Evolutionary conservation across 2,329 filamentous ascomycete genomes (phyloP).

Genomic region (Talaromyces sp.): DNA sequence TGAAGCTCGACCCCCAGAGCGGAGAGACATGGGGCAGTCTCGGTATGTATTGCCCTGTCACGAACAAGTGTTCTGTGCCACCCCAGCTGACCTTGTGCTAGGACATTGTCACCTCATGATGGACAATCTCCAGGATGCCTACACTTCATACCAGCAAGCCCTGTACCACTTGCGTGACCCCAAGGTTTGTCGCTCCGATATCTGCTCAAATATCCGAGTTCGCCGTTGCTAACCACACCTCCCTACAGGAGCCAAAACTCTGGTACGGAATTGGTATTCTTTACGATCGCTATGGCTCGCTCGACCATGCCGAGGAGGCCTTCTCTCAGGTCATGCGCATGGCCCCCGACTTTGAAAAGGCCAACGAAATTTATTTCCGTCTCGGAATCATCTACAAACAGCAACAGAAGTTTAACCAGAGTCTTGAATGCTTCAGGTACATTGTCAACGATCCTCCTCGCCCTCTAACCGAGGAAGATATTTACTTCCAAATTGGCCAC

Average conservation of each 20-base stretch:
- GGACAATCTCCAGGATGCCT: slow-evolving; percentile 94
- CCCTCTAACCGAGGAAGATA: slow-evolving; percentile 92
- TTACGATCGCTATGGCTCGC: slow-evolving; percentile 91
- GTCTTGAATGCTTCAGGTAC: slow-evolving; percentile 98
- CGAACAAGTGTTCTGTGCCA: slow-evolving; percentile 4
- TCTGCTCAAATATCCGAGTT: neutral
- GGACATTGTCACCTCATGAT: slow-evolving; percentile 99
- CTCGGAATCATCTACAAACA: slow-evolving; percentile 99
- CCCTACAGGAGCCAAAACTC: slow-evolving; percentile 75
- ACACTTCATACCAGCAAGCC: slow-evolving; percentile 93
- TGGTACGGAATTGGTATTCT: slow-evolving; percentile 99
- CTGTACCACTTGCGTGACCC: slow-evolving; percentile 88
- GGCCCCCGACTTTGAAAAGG: slow-evolving; percentile 96
- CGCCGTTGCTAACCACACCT: slow-evolving; percentile 11
- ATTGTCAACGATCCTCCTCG: slow-evolving; percentile 90
- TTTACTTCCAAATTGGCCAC: slow-evolving; percentile 99
- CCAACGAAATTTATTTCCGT: slow-evolving; percentile 97
- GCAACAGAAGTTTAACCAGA: slow-evolving; percentile 87
- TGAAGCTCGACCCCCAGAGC: slow-evolving; percentile 83
- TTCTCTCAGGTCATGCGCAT: slow-evolving; percentile 99
- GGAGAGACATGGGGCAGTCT: slow-evolving; percentile 96
- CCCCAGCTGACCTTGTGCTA: slow-evolving; percentile 30
- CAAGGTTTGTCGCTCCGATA: slow-evolving; percentile 57
- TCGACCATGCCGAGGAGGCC: slow-evolving; percentile 95
- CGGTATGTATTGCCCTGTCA: slow-evolving; percentile 50